Conservation (phyloP, 805 yeast species). For the Saccharomycopsis oosterbeekiorum region DNA sequence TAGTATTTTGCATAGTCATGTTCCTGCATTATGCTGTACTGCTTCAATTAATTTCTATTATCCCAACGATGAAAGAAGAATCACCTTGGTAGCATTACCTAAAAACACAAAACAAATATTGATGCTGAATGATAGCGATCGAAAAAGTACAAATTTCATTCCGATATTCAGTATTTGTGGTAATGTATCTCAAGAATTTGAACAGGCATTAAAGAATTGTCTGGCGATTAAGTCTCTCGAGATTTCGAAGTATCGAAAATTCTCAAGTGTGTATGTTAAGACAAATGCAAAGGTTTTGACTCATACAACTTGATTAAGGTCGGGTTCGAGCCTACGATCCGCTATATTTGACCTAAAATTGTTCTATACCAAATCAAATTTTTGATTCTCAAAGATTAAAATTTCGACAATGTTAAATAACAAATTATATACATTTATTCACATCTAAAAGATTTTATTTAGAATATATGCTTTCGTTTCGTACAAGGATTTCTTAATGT, state of each 20-base stretch:
- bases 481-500: too few species aligned
- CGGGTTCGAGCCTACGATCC: too few species aligned
- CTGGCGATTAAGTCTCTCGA: background rate
- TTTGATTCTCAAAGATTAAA: too few species aligned
- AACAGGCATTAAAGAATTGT: background rate
- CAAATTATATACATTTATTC: too few species aligned
- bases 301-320: background rate
- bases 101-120: background rate
- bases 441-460: too few species aligned
- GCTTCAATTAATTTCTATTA: constrained; percentile 3
- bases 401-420: too few species aligned
- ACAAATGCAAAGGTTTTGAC: background rate
- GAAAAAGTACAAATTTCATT: background rate
- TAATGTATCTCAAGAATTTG: background rate
- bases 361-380: too few species aligned
- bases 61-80: background rate
- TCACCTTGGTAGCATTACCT: constrained; percentile 1
- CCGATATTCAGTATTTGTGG: background rate
- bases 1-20: constrained; percentile 10
- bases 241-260: background rate
- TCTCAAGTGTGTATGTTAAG: background rate
- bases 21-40: constrained; percentile 14
- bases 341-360: too few species aligned
- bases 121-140: too few species aligned
- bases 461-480: too few species aligned